Evolutionary conservation across 106 monocot genomes (phyloP).

Genomic region (Acorus calamus): DNA sequence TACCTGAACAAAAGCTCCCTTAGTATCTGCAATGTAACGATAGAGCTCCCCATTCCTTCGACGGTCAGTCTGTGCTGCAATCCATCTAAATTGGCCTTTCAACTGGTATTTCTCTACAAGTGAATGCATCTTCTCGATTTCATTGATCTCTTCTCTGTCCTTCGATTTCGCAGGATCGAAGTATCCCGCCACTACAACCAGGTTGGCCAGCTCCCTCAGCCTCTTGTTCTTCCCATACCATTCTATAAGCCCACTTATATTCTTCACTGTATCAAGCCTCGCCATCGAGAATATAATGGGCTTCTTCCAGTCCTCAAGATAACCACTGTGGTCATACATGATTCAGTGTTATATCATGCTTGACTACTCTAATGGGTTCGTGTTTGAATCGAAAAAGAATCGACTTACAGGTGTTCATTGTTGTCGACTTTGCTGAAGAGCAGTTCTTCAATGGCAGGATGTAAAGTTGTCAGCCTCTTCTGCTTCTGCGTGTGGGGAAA

Average conservation of each 20-base stretch:
- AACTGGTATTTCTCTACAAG: slow-evolving; percentile 17
- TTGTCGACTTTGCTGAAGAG: slow-evolving; percentile 18
- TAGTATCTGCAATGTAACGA: slow-evolving; percentile 18
- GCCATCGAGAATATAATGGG: slow-evolving; percentile 35
- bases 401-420: slow-evolving; percentile 14
- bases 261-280: slow-evolving; percentile 29
- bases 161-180: slow-evolving; percentile 23
- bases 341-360: no score
- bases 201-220: slow-evolving; percentile 24
- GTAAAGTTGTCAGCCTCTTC: slow-evolving; percentile 19
- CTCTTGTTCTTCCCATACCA: slow-evolving; percentile 20
- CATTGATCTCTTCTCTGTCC: slow-evolving; percentile 18
- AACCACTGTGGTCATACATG: slow-evolving; percentile 1
- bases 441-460: slow-evolving; percentile 27
- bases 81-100: slow-evolving; percentile 20
- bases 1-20: slow-evolving; percentile 22
- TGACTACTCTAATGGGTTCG: no score
- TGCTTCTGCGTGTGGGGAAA: slow-evolving; percentile 13
- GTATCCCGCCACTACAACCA: slow-evolving; percentile 25
- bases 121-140: slow-evolving; percentile 17
- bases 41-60: slow-evolving; percentile 24
- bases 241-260: slow-evolving; percentile 25
- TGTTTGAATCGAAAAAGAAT: no score
- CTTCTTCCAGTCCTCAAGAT: slow-evolving; percentile 19
- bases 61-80: slow-evolving; percentile 19